A percentile compares a stretch with the other conserved stretches of the same genome.
These are phyloP conservation scores for Chloridella minuta DNA, from an alignment of 352 stramenopile species.

Conservation along the genomic window DNA sequence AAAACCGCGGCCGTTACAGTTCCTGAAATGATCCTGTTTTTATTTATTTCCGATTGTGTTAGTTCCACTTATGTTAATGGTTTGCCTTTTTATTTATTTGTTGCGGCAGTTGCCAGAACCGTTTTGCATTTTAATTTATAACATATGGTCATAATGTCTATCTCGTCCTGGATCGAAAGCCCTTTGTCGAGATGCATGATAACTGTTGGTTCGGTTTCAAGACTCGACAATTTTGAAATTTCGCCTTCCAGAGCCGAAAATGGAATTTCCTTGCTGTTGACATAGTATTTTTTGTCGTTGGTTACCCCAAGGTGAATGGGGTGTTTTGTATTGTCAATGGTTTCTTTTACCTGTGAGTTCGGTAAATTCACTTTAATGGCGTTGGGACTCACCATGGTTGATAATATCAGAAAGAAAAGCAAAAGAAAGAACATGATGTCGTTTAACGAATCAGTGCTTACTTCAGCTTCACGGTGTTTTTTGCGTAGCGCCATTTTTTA, in stretches of 20 bases:
- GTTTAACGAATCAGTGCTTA: neutral
- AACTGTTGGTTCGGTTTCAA: neutral
- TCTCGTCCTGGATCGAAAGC: neutral
- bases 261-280: neutral
- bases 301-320: neutral
- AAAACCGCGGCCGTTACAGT: neutral
- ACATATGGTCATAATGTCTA: neutral
- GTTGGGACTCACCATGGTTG: neutral
- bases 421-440: neutral
- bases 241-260: neutral
- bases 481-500: neutral
- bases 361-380: neutral
- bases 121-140: neutral
- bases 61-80: no score
- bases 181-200: neutral
- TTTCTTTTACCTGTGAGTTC: neutral
- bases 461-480: neutral
- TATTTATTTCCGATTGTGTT: neutral
- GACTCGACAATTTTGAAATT: neutral
- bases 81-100: neutral
- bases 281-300: neutral
- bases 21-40: neutral
- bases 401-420: slow-evolving; percentile 3
- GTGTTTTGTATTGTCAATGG: neutral
- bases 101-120: neutral